Evolutionary conservation across 345 rosid genomes (phyloP).

Genomic region (thale cress (Arabidopsis thaliana)): DNA sequence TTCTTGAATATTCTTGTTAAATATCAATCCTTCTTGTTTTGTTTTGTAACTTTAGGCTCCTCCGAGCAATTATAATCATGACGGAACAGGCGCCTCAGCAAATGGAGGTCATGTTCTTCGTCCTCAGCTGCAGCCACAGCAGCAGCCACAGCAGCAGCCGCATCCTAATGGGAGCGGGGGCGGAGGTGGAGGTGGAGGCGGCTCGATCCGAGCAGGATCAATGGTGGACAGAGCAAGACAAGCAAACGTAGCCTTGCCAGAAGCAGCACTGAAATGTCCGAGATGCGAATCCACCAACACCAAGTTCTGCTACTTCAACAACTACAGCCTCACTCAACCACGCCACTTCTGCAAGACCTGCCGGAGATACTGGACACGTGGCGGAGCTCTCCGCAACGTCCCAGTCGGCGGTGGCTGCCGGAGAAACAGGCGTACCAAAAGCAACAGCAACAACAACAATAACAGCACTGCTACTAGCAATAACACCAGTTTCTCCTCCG

Average conservation of each 20-base stretch:
- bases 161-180: conserved; percentile 56
- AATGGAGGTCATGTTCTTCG: conserved; percentile 47
- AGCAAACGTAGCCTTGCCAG: conserved; percentile 86
- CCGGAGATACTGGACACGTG: conserved; percentile 97
- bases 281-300: conserved; percentile 96
- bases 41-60: conserved; percentile 35
- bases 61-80: conserved; percentile 52
- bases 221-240: conserved; percentile 93
- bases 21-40: conserved; percentile 47
- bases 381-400: conserved; percentile 85
- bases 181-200: conserved; percentile 51
- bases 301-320: conserved; percentile 95
- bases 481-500: conserved; percentile 35
- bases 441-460: conserved; percentile 34
- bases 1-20: conserved; percentile 51
- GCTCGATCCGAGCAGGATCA: conserved; percentile 83
- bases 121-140: conserved; percentile 61
- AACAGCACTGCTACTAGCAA: conserved; percentile 40
- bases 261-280: conserved; percentile 80
- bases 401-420: conserved; percentile 96
- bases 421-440: conserved; percentile 85
- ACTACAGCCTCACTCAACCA: conserved; percentile 96
- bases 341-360: conserved; percentile 98
- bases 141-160: conserved; percentile 57
- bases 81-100: conserved; percentile 45